A percentile compares a stretch with the other conserved stretches of the same genome.
phyloP scores from a whole-genome alignment of 1,284 basidiomycete genomes.

The Schizopora paradoxa region DNA sequence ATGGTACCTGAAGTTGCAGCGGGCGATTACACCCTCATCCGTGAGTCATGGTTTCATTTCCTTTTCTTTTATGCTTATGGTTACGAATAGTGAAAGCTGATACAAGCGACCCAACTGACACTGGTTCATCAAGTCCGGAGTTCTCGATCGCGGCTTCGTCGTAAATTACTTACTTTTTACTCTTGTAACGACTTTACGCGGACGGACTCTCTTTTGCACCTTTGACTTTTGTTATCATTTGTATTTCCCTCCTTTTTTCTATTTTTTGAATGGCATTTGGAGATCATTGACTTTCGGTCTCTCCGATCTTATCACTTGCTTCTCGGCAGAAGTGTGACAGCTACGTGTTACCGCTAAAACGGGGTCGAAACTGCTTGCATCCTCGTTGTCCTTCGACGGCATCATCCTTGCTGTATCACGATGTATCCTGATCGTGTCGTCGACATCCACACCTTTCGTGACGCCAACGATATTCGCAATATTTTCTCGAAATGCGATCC shows the following conservation, averaged over 20 bases:
- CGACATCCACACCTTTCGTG: not conserved
- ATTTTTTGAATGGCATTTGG: too few relatives aligned
- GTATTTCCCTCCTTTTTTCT: too few relatives aligned
- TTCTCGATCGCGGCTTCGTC: too few relatives aligned
- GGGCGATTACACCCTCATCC: constrained; percentile 33
- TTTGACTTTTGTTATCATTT: too few relatives aligned
- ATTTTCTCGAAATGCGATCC: constrained; percentile 14
- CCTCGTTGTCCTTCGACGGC: constrained; percentile 4
- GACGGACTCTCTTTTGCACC: too few relatives aligned
- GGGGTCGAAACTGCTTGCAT: not conserved
- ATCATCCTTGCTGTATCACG: not conserved
- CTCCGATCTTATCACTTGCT: too few relatives aligned
- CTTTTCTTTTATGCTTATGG: not conserved
- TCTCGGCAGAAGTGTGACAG: too few relatives aligned
- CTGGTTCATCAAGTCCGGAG: not conserved
- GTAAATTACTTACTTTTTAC: too few relatives aligned
- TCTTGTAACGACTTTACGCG: too few relatives aligned
- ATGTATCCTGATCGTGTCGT: constrained; percentile 2
- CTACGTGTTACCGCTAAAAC: too few relatives aligned
- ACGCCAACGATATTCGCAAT: constrained; percentile 12
- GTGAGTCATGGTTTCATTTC: constrained; percentile 22
- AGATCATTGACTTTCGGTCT: too few relatives aligned
- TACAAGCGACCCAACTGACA: not conserved
- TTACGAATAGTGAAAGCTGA: constrained; percentile 6
- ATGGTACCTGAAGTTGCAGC: constrained; percentile 33